Percentiles rank a stretch among this genome's conserved stretches.
Conservation (phyloP, 2,329 filamentous ascomycete species). For the Fusarium brevicatenulatum region DNA sequence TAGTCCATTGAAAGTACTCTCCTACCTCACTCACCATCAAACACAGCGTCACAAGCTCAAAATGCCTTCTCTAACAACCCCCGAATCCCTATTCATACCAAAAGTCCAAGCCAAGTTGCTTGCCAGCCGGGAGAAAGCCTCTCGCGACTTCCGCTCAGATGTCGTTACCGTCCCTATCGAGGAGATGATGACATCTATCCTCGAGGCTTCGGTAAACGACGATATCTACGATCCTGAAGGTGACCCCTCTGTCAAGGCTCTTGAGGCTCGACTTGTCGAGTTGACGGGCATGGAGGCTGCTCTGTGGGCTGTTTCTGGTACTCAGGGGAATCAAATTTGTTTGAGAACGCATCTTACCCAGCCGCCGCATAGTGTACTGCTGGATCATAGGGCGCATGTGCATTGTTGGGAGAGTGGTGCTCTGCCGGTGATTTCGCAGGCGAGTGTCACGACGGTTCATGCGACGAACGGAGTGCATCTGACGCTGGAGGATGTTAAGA, state of each 20-base stretch:
- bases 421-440: slow-evolving; percentile 74
- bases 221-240: slow-evolving; percentile 44
- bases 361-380: slow-evolving; percentile 42
- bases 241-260: slow-evolving; percentile 42
- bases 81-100: slow-evolving; percentile 22
- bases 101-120: slow-evolving; percentile 23
- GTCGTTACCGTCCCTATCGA: slow-evolving; percentile 43
- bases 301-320: slow-evolving; percentile 43
- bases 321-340: slow-evolving; percentile 45
- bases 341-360: slow-evolving; percentile 44
- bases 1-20: neutral
- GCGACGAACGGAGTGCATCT: slow-evolving; percentile 77
- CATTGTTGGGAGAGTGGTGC: slow-evolving; percentile 71
- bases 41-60: neutral
- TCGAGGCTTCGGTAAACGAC: slow-evolving; percentile 44
- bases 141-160: slow-evolving; percentile 44
- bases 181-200: slow-evolving; percentile 44
- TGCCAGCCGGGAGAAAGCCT: slow-evolving; percentile 28
- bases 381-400: slow-evolving; percentile 79
- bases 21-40: neutral
- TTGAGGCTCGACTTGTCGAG: slow-evolving; percentile 36
- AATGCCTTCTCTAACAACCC: slow-evolving; percentile 14
- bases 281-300: slow-evolving; percentile 45
- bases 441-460: slow-evolving; percentile 70
- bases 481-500: slow-evolving; percentile 76